Base-by-base conservation (phyloP, 768 basidiomycete species). In the Ramaria sp. region DNA sequence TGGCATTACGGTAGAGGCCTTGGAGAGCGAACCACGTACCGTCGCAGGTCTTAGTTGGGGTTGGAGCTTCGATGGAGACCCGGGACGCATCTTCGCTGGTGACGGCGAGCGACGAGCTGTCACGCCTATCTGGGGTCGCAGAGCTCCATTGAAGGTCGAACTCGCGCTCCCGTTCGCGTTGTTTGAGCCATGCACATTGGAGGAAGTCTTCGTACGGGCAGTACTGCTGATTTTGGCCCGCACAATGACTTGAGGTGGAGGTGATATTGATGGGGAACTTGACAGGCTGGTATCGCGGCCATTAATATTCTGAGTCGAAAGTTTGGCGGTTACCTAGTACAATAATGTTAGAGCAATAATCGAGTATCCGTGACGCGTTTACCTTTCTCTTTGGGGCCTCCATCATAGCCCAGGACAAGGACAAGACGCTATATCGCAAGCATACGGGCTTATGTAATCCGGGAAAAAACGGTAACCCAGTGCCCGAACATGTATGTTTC, bases 301-400 rank as follows among this genome's bases (percentile, higher is more conserved):
- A 38, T 42, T 33, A 31, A 19, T 53, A 24, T 5, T 45, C 17
- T 49, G 24, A 17, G 48, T 3, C 6, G 53, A 54, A 19, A 46
- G 41, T 54, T 57, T 57, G 5, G 37, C 55, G 11, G 31, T 46
- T 33, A 57, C 42, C 55, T 57, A n/a, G 48, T 33, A 3, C 12
- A 20, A n/a, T 46, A 9, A 49, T 27, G 54, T 19, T 9, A 34
- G 27, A 22, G 13, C 33, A 31, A 19, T 17, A 49, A 0, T 31
- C 12, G 6, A 11, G 15, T 19, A 34, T 15, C 22, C 11, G 37
- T 15, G 15, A 48, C 11, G 11, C 49, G 34, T 22, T 43, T 30
- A 50, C 55, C 46, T 57, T 57, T 27, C 48, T 37, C 39, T 57
- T 46, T 50, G 45, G 48, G n/a, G 46, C n/a, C 46, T 57, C 55